phyloP scores from a whole-genome alignment of 2,329 filamentous ascomycete genomes.

The Fusarium brachygibbosum region DNA sequence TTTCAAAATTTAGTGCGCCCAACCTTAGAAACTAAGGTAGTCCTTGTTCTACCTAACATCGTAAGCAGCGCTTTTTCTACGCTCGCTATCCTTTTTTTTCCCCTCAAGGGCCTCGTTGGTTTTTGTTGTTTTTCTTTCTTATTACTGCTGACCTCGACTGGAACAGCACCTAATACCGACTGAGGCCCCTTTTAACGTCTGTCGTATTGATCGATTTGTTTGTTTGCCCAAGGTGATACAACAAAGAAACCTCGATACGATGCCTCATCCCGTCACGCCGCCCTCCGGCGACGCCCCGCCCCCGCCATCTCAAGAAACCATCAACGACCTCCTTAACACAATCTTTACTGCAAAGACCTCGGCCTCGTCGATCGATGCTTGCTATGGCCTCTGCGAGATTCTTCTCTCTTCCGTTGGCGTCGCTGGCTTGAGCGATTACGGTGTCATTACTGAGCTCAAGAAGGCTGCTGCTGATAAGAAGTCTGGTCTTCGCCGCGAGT shows the following conservation, averaged over 20 bases:
- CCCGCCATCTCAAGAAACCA: conserved; percentile 74
- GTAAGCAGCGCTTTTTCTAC: conserved; percentile 45
- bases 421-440: conserved; percentile 66
- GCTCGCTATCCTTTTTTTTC: conserved; percentile 35
- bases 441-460: conserved; percentile 68
- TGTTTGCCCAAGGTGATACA: conserved; percentile 2
- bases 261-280: conserved; percentile 65
- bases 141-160: conserved; percentile 16
- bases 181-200: conserved; percentile 37
- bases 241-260: conserved; percentile 47
- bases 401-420: conserved; percentile 68
- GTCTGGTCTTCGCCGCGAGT: conserved; percentile 85
- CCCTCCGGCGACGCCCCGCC: conserved; percentile 63
- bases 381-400: conserved; percentile 72
- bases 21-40: conserved; percentile 34
- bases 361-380: conserved; percentile 74
- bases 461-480: conserved; percentile 95
- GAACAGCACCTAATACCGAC: conserved; percentile 28
- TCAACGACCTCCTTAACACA: conserved; percentile 73
- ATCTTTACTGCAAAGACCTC: conserved; percentile 79
- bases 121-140: conserved; percentile 35
- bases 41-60: conserved; percentile 33
- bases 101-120: conserved; percentile 47
- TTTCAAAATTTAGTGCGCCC: conserved; percentile 37
- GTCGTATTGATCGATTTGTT: conserved; percentile 2